Conservation (phyloP, 2,329 filamentous ascomycete species). For the Delphinella strobiligena region DNA sequence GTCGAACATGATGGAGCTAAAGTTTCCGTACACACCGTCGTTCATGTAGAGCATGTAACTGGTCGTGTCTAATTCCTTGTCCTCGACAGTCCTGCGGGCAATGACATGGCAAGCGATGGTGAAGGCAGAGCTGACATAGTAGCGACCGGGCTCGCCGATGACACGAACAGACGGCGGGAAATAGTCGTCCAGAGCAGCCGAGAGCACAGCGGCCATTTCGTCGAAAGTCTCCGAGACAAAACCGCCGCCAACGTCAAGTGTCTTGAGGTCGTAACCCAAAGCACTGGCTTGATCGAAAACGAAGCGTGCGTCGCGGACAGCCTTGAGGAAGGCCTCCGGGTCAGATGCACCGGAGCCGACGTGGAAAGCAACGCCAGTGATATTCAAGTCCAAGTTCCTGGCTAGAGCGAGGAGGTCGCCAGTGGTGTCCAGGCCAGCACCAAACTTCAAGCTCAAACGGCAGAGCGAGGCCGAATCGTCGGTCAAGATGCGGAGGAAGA, state of each 20-base stretch:
- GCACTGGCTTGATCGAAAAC: constrained; percentile 78
- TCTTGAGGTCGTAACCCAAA: constrained; percentile 70
- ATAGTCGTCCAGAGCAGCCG: constrained; percentile 69
- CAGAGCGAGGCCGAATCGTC: constrained; percentile 93
- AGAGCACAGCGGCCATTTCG: constrained; percentile 70
- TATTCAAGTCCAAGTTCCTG: constrained; percentile 70
- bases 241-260: constrained; percentile 86
- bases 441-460: constrained; percentile 94
- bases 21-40: constrained; percentile 96
- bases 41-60: constrained; percentile 98
- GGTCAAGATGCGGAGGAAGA: constrained; percentile 88
- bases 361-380: constrained; percentile 95
- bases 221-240: constrained; percentile 90
- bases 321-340: constrained; percentile 80
- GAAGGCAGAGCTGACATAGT: constrained; percentile 88
- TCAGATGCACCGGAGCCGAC: constrained; percentile 94
- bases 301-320: constrained; percentile 73
- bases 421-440: constrained; percentile 75
- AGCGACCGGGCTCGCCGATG: constrained; percentile 93
- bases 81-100: constrained; percentile 76
- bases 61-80: constrained; percentile 51
- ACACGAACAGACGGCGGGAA: constrained; percentile 75
- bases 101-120: constrained; percentile 94
- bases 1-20: constrained; percentile 98
- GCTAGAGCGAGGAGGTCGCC: constrained; percentile 67